Base-by-base conservation (phyloP, 2,329 filamentous ascomycete species). In the Venturia pyrina region DNA sequence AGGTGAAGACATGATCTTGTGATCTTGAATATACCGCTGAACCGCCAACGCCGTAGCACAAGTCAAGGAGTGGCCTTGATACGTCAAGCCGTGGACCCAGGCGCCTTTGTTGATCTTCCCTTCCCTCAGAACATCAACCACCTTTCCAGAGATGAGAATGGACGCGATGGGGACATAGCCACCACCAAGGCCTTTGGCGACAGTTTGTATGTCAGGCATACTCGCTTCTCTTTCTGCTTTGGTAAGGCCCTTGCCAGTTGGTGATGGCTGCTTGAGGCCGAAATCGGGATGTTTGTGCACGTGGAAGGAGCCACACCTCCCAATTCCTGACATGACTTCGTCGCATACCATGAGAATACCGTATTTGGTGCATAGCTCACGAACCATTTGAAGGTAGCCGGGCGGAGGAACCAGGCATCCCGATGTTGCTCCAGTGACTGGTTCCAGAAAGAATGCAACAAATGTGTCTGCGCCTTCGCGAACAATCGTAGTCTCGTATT, bases 291-390 rank as follows among this genome's bases (percentile, higher is more conserved):
- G 79, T 69, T 88, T 79, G 82, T 85, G 89, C 1, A 85, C 83
- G 75, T 89, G 83, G 68, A 87, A 74, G 5, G 77, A 81, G 0
- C 85, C 86, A 0, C 81, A 81, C 1, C 85, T 77, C 0, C 87
- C 86, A 73, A 83, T 83, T 1, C 87, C 87, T 61, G 84, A 87
- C 87, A 92, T 90, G 56, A 91, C 82, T 72, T 93, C 90, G 71
- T 95, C 91, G 0, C 93, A 76, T 59, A 93, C 87, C 24, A 95
- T 79, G 0, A 95, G 82, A 0, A 87, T 85, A 0, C 88, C 89
- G 71, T 93, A 81, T 67, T 83, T 84, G 64, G 87, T 82, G 73
- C 90, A 95, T 0, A 95, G 78, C 1, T 78, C 77, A 70, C 83
- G 83, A 75, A 93, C 85, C 0, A 87, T 88, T 63, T 79, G 76